Evolutionary conservation across 164 flowering plant genomes (phyloP).

Genomic region (Magnolia sinica): DNA sequence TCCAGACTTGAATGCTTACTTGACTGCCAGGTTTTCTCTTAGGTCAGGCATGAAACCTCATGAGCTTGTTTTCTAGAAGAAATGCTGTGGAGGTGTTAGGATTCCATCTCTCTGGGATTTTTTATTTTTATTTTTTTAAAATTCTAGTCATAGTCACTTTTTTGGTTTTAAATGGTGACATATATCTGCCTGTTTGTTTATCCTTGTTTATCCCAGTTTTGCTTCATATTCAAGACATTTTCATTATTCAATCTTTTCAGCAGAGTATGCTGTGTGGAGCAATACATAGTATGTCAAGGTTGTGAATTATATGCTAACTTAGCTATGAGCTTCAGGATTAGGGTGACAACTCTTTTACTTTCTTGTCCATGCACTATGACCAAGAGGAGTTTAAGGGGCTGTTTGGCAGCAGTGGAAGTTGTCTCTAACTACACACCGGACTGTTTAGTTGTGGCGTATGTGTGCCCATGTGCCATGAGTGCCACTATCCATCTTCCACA

Average conservation of each 20-base stretch:
- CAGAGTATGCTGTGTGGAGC: neutral
- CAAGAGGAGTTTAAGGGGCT: too few species aligned
- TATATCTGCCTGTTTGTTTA: neutral
- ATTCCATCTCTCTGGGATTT: neutral
- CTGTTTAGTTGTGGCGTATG: too few species aligned
- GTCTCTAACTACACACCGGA: too few species aligned
- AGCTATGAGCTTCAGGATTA: neutral
- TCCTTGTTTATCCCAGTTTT: neutral
- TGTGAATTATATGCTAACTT: neutral
- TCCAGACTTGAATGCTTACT: slow-evolving; percentile 61
- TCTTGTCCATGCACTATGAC: neutral
- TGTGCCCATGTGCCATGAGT: too few species aligned
- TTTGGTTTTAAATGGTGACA: slow-evolving; percentile 1
- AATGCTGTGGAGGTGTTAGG: neutral
- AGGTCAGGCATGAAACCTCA: slow-evolving; percentile 83
- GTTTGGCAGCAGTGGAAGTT: too few species aligned
- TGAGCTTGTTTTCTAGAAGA: slow-evolving; percentile 59
- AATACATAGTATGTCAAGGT: neutral
- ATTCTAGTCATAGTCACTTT: neutral
- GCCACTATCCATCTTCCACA: too few species aligned
- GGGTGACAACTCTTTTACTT: neutral
- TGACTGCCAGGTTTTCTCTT: slow-evolving; percentile 55
- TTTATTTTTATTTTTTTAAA: neutral
- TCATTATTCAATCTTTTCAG: neutral
- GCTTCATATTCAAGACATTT: neutral